These are phyloP conservation scores for Flaveria floridana DNA, from an alignment of 140 eudicot species.

Conservation along the genomic window DNA sequence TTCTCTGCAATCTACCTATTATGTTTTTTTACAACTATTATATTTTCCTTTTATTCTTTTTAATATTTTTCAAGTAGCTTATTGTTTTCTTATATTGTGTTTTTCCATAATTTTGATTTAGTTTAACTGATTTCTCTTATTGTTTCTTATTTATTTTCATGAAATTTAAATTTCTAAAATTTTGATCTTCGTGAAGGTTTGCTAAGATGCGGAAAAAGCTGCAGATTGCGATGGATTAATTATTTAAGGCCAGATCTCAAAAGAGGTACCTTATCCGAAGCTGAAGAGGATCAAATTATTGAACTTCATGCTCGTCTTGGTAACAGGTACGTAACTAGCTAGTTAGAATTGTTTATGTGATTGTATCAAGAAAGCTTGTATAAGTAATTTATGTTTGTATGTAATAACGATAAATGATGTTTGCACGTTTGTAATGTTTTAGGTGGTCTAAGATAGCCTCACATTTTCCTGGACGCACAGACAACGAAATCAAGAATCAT, in stretches of 20 bases:
- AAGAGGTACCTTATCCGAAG: slow-evolving; percentile 66
- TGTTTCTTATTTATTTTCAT: background rate
- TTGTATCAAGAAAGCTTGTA: background rate
- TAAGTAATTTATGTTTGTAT: background rate
- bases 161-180: background rate
- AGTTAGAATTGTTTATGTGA: background rate
- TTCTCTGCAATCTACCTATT: too few relatives aligned
- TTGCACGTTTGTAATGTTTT: background rate
- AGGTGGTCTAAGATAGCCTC: slow-evolving; percentile 86
- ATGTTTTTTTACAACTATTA: too few relatives aligned
- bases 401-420: background rate
- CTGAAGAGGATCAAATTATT: slow-evolving; percentile 66
- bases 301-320: slow-evolving; percentile 78
- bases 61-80: too few relatives aligned
- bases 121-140: too few relatives aligned
- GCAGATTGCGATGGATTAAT: slow-evolving; percentile 80
- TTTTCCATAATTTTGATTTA: too few relatives aligned
- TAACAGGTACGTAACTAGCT: slow-evolving; percentile 61
- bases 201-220: slow-evolving; percentile 79
- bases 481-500: slow-evolving; percentile 74
- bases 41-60: too few relatives aligned
- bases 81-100: too few relatives aligned
- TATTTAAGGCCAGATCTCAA: slow-evolving; percentile 76
- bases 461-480: slow-evolving; percentile 78
- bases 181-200: slow-evolving; percentile 41